Evolutionary conservation across 1,284 basidiomycete species (phyloP).

Genomic region (Leccinum pachyderme): DNA sequence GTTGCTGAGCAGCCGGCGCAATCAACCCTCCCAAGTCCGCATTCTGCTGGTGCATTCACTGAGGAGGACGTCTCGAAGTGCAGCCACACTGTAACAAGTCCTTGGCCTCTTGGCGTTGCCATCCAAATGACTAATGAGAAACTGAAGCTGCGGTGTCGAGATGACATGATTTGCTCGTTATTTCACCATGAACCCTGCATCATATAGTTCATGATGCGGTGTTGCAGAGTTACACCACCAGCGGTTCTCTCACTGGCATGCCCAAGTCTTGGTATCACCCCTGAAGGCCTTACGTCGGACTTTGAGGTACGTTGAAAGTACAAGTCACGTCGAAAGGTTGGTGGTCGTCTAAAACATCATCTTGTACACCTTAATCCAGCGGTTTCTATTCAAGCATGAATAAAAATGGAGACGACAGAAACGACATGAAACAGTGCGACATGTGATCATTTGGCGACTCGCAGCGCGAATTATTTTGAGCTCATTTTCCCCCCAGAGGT

Average conservation of each 20-base stretch:
- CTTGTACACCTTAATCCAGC: not conserved
- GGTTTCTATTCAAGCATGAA: not conserved
- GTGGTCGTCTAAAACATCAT: not conserved
- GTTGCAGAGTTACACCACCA: too few relatives aligned
- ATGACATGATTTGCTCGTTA: not conserved
- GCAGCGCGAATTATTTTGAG: not conserved
- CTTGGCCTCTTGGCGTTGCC: not conserved
- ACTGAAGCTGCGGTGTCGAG: not conserved
- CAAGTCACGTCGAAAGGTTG: not conserved
- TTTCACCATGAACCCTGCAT: not conserved
- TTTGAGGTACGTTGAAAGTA: not conserved
- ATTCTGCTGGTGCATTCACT: not conserved
- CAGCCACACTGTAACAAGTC: not conserved
- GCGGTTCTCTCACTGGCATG: not conserved
- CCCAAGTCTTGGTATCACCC: not conserved
- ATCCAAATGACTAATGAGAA: not conserved
- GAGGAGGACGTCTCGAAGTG: not conserved
- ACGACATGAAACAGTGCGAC: conserved; percentile 6
- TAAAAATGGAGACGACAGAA: conserved; percentile 1
- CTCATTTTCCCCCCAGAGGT: conserved; percentile 3
- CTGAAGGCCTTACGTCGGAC: not conserved
- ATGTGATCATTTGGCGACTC: not conserved
- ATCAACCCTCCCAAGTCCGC: not conserved
- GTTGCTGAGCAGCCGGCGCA: not conserved
- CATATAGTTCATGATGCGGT: too few relatives aligned